Evolutionary conservation across 495 filamentous ascomycete species (phyloP).

Genomic region (Evansstolkia leycettana): DNA sequence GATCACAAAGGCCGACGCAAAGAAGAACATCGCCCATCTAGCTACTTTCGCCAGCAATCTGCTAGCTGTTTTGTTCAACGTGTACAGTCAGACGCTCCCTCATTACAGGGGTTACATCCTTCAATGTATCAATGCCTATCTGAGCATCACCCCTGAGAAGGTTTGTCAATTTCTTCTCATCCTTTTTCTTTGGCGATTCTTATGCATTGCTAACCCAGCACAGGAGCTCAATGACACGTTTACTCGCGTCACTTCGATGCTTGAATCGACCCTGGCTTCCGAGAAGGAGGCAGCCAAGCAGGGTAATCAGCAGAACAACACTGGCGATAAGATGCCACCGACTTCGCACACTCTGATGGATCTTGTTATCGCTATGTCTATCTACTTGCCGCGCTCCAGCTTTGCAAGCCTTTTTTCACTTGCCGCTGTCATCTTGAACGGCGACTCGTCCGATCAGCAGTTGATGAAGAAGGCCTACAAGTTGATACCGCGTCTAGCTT

Average conservation of each 20-base stretch:
- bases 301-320: constrained; percentile 41
- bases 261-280: constrained; percentile 53
- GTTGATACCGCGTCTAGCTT: constrained; percentile 76
- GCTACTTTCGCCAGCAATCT: constrained; percentile 71
- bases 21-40: constrained; percentile 68
- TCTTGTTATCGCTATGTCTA: constrained; percentile 85
- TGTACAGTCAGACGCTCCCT: constrained; percentile 89
- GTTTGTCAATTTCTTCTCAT: constrained; percentile 17
- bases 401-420: constrained; percentile 74
- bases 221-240: constrained; percentile 81
- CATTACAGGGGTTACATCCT: constrained; percentile 83
- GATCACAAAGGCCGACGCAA: constrained; percentile 60
- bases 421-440: constrained; percentile 65
- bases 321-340: constrained; percentile 72
- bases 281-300: constrained; percentile 42
- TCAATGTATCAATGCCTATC: constrained; percentile 83
- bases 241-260: constrained; percentile 67
- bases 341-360: constrained; percentile 93
- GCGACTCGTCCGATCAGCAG: constrained; percentile 57
- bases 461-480: constrained; percentile 99
- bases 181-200: neutral
- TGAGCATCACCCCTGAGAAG: constrained; percentile 70
- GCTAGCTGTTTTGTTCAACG: constrained; percentile 91
- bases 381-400: constrained; percentile 75
- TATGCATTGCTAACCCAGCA: constrained; percentile 1